Conservation (phyloP, 345 rosid species). For the Pistacia integerrima region DNA sequence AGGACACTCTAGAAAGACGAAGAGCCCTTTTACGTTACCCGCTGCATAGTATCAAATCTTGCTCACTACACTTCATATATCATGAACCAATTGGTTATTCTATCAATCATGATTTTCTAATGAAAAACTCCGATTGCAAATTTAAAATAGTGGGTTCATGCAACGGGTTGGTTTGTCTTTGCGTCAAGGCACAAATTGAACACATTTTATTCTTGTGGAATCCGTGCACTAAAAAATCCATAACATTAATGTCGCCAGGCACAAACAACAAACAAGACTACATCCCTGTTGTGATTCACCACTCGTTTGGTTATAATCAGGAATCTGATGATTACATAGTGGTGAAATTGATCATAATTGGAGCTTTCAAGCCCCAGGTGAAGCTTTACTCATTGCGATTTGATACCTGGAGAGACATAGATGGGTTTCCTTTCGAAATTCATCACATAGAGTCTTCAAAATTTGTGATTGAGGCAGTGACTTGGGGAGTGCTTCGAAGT, state of each 20-base stretch:
- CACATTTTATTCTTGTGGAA: background rate
- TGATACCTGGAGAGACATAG: background rate
- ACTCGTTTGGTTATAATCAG: background rate
- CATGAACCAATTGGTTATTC: background rate
- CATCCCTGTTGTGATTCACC: too few species aligned
- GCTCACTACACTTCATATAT: slow-evolving; percentile 5
- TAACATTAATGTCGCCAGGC: background rate
- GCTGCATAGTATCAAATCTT: background rate
- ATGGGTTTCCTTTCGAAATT: background rate
- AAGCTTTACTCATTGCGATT: background rate
- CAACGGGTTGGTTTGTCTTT: background rate
- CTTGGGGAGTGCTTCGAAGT: background rate
- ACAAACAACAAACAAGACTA: too few species aligned
- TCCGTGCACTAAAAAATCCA: background rate
- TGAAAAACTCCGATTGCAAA: background rate
- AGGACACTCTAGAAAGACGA: background rate
- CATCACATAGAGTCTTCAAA: background rate
- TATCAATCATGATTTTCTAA: background rate
- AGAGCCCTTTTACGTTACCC: background rate
- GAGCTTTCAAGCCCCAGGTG: background rate
- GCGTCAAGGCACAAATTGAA: background rate
- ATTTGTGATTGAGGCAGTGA: background rate
- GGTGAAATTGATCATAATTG: background rate
- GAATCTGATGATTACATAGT: background rate
- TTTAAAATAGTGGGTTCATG: background rate